phyloP scores from a whole-genome alignment of 371 early-diverging fungal species.

The Chytridium lagenaria region DNA sequence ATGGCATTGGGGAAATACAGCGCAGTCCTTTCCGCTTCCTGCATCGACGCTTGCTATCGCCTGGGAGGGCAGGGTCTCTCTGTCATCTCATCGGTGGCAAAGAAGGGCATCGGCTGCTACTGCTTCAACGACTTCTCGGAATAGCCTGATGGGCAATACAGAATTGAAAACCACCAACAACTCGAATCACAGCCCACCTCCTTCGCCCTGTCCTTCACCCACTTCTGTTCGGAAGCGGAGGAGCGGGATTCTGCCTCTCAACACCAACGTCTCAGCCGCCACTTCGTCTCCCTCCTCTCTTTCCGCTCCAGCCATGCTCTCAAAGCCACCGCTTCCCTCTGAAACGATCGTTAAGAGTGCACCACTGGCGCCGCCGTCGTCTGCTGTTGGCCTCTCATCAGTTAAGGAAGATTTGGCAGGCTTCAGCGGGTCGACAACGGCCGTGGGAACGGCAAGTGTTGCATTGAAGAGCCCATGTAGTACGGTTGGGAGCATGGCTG shows the following conservation, averaged over 20 bases:
- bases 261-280: neutral
- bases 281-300: slow-evolving; percentile 1
- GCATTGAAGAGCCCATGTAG: neutral
- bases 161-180: neutral
- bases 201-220: slow-evolving; percentile 1
- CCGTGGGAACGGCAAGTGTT: slow-evolving; percentile 2
- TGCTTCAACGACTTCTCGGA: neutral
- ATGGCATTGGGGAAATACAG: neutral
- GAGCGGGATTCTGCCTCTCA: neutral
- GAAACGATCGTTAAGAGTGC: neutral
- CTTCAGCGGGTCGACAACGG: neutral
- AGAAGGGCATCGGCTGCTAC: neutral
- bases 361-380: neutral
- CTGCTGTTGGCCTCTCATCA: neutral
- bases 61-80: slow-evolving; percentile 14
- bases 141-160: neutral
- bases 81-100: slow-evolving; percentile 6
- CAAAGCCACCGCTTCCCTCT: neutral
- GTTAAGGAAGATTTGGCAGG: neutral
- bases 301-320: neutral
- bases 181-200: neutral
- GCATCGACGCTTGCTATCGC: slow-evolving; percentile 20
- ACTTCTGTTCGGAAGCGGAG: neutral
- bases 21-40: slow-evolving; percentile 3
- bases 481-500: neutral